phyloP scores from a whole-genome alignment of 768 basidiomycete genomes.

The Mycena galericulata region DNA sequence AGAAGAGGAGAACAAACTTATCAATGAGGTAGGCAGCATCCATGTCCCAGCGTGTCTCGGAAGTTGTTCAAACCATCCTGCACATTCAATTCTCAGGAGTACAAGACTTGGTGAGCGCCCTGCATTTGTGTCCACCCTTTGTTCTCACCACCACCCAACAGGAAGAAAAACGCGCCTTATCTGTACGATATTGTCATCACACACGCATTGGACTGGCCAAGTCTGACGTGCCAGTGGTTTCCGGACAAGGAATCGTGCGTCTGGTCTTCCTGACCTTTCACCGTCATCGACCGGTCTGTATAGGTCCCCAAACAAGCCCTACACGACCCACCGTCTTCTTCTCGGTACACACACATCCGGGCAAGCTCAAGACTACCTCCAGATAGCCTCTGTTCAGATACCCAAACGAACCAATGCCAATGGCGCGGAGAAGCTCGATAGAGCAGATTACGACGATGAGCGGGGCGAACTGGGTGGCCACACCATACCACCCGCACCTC shows the following conservation, averaged over 20 bases:
- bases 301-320: slow-evolving; percentile 92
- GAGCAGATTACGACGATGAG: slow-evolving; percentile 89
- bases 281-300: not conserved
- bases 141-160: slow-evolving; percentile 43
- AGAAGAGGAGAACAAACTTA: slow-evolving; percentile 89
- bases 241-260: slow-evolving; percentile 94
- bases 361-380: slow-evolving; percentile 93
- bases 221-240: slow-evolving; percentile 98
- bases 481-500: slow-evolving; percentile 84
- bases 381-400: slow-evolving; percentile 94
- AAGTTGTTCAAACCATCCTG: not conserved
- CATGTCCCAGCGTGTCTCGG: slow-evolving; percentile 11
- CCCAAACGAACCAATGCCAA: slow-evolving; percentile 83
- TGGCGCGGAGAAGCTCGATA: slow-evolving; percentile 82
- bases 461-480: slow-evolving; percentile 96
- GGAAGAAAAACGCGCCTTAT: slow-evolving; percentile 98
- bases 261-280: not conserved
- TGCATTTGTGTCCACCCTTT: not conserved
- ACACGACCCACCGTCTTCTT: slow-evolving; percentile 92
- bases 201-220: slow-evolving; percentile 98
- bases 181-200: slow-evolving; percentile 98
- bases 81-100: slow-evolving; percentile 64
- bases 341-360: slow-evolving; percentile 98
- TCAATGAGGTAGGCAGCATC: slow-evolving; percentile 76
- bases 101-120: slow-evolving; percentile 79